phyloP scores from a whole-genome alignment of 2,329 filamentous ascomycete species.

The Penicillium vulpinum region DNA sequence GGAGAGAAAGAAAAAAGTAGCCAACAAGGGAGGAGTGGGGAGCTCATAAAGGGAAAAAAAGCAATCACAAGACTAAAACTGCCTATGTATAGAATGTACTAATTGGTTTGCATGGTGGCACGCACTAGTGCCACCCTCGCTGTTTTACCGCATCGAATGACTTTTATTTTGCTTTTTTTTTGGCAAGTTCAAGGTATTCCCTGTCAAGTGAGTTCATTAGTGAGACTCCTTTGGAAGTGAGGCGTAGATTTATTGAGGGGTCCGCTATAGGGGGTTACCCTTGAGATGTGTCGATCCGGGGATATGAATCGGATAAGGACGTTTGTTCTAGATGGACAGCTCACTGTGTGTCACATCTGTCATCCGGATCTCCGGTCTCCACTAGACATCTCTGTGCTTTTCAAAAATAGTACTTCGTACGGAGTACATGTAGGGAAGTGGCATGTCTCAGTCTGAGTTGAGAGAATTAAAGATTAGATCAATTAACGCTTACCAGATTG shows the following conservation, averaged over 20 bases:
- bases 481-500: constrained; percentile 11
- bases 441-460: constrained; percentile 18
- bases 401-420: no score
- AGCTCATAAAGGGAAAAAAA: constrained; percentile 13
- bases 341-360: constrained; percentile 1
- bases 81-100: constrained; percentile 10
- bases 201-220: neutral
- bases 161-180: neutral
- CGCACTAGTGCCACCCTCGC: constrained; percentile 7
- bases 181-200: neutral
- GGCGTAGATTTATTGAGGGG: neutral
- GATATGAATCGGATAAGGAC: constrained; percentile 5
- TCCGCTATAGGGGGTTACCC: constrained; percentile 6
- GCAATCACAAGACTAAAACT: constrained; percentile 16
- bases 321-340: neutral
- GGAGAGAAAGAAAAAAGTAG: constrained; percentile 2
- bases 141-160: neutral
- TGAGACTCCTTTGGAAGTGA: neutral
- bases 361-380: constrained; percentile 9
- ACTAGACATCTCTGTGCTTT: constrained; percentile 4
- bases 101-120: constrained; percentile 12
- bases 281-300: constrained; percentile 18
- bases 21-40: constrained; percentile 3
- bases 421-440: constrained; percentile 8
- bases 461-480: constrained; percentile 9